These are phyloP conservation scores for Magnaporthales sp. DNA, from an alignment of 2,329 filamentous ascomycete genomes.

Conservation along the genomic window DNA sequence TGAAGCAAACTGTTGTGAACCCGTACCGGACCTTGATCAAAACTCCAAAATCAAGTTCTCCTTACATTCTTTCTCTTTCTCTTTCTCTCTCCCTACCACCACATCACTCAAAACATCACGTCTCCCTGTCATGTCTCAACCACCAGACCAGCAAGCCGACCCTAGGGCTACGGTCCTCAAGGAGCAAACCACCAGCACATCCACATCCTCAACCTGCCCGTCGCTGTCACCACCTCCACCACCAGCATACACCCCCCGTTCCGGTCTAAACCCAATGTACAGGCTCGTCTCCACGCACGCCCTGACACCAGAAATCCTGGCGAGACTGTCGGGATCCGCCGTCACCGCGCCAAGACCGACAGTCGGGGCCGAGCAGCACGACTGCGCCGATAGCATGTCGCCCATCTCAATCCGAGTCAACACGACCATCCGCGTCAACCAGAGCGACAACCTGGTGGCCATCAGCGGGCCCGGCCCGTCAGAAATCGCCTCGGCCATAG, in stretches of 20 bases:
- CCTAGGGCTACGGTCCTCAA: neutral
- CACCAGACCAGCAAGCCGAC: neutral
- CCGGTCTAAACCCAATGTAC: neutral
- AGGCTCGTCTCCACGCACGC: neutral
- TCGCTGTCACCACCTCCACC: neutral
- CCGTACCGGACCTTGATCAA: neutral
- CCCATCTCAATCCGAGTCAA: slow-evolving; percentile 39
- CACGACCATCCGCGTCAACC: slow-evolving; percentile 34
- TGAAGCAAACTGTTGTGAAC: neutral
- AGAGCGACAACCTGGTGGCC: slow-evolving; percentile 38
- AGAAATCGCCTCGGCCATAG: slow-evolving; percentile 31
- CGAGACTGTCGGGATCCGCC: neutral
- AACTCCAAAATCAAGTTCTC: neutral
- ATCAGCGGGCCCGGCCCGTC: slow-evolving; percentile 33
- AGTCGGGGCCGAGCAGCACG: slow-evolving; percentile 13
- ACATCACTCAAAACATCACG: neutral
- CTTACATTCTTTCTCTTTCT: neutral
- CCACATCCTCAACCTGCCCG: neutral
- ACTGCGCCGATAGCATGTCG: slow-evolving; percentile 14
- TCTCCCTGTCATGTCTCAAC: neutral
- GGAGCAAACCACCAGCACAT: neutral
- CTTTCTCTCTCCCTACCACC: neutral
- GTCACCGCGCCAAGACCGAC: neutral
- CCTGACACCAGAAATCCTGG: neutral
- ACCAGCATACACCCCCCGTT: neutral